A percentile compares a stretch with the other conserved stretches of the same genome.
These are phyloP conservation scores for Leucoagaricus sp. DNA, from an alignment of 1,284 basidiomycete species.

Conservation along the genomic window DNA sequence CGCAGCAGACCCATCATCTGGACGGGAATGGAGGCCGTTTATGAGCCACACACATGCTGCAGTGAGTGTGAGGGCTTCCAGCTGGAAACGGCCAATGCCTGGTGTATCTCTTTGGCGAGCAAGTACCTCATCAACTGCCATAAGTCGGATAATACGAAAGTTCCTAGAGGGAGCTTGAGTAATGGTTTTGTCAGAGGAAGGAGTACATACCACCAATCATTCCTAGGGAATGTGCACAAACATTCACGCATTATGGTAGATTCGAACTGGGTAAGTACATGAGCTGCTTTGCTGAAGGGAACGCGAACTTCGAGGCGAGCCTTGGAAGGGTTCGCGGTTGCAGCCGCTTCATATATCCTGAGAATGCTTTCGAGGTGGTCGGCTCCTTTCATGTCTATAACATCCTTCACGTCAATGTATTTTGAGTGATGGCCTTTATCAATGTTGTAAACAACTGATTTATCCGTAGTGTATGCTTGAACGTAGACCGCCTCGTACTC, in stretches of 20 bases:
- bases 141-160: conserved; percentile 15
- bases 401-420: neutral
- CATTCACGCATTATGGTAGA: neutral
- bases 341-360: conserved; percentile 18
- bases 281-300: conserved; percentile 17
- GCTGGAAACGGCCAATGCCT: neutral
- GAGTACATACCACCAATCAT: conserved; percentile 11
- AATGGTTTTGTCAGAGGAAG: neutral
- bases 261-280: conserved; percentile 16
- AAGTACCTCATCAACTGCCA: conserved; percentile 18
- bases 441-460: conserved; percentile 12
- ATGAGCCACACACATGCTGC: conserved; percentile 24
- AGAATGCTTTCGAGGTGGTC: conserved; percentile 16
- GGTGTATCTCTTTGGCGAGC: conserved; percentile 12
- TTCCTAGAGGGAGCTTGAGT: conserved; percentile 17
- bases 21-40: conserved; percentile 25
- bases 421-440: conserved; percentile 11
- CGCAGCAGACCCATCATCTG: conserved; percentile 23
- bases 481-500: conserved; percentile 1
- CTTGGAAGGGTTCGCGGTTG: conserved; percentile 15
- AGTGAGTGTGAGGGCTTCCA: conserved; percentile 11
- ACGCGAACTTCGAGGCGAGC: conserved; percentile 27
- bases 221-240: neutral
- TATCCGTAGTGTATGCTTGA: conserved; percentile 19
- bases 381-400: neutral